Base-by-base conservation (phyloP, 1,284 basidiomycete genomes). In the Moesziomyces sp. region DNA sequence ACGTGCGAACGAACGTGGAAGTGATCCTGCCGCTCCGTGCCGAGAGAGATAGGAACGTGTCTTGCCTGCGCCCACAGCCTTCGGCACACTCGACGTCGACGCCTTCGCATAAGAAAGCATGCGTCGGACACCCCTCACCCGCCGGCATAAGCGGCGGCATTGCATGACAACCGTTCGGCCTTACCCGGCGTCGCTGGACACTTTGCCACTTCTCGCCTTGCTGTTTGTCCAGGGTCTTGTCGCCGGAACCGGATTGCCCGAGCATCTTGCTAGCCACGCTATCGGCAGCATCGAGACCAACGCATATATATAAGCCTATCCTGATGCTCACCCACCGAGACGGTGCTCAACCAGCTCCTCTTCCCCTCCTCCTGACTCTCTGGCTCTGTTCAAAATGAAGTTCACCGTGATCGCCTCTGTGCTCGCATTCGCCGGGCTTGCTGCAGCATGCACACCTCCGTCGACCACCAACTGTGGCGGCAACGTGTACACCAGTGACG, bases 381-480 rank as follows among this genome's bases (percentile, higher is more conserved):
- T n/a, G 3, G 14, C 38, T 14, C 14, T 40, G 14, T 16, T 40
- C 58, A 58, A 47, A 30, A 74, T 74, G 70, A 55, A 74, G 62
- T 59, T 64, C 57, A 28, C 68, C 49, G 46, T 54, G 34, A 5
- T 49, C 28, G 46, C 51, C 46, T 44, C 60, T 18, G 44, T 60
- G 30, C 47, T 60, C 40, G 48, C 44, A 23, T 24, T 62, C 5
- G 54, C 53, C 11, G 56, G 52, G 8, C 50, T 60, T 26, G 46
- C 43, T 16, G 56, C 63, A 35, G 55, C 56, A 14, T 62, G 58
- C 35, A 45, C 51, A 18, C 34, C 35, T 21, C 53, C 53, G 14
- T 34, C 42, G 8, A 38, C 61, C 13, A 44, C 55, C 53, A 58
- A 34, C 48, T 74, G 72, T 60, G 68, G 72, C 38, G 52, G 55